Base-by-base conservation (phyloP, 495 filamentous ascomycete species). In the Sordaria brevicollis region DNA sequence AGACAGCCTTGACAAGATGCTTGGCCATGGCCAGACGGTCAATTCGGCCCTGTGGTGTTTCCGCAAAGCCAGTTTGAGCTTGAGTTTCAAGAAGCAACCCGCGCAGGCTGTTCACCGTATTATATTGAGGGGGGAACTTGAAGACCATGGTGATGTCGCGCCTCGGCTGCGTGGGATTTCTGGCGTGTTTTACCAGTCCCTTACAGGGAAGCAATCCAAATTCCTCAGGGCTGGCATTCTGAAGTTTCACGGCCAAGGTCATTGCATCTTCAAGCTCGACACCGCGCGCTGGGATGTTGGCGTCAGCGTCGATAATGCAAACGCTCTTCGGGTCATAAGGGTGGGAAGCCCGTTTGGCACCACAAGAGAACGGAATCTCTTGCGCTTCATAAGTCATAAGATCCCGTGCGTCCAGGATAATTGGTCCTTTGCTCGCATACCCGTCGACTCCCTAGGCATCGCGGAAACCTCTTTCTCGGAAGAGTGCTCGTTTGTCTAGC, bases 1-100 rank as follows among this genome's bases (percentile, higher is more conserved):
- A 77, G n/a, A 88, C 78, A 0, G 82, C 77, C 41, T 72, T 74
- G 21, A 83, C 82, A 8, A 88, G 54, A 49, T 81, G 73, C 43
- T 74, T 78, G n/a, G 85, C 86, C 17, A 88, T 71, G 19, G 70
- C n/a, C n/a, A 76, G 21, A 5, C 68, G 68, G 19, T 39, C 15
- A 39, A n/a, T n/a, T 17, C 37, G 37, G n/a, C 37, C 37, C 37
- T 39, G 37, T 39, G 15, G 37, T 39, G 39, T 41, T 41, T 41
- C 17, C 39, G 39, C 39, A 41, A 41, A 7, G 39, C 39, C 39
- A 41, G 6, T n/a, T 19, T 19, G 17, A 3, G 6, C 39, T 19
- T 19, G 17, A 3, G 17, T 19, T 19, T 41, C 17, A 41, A 41
- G 39, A 19, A 41, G 39, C 8, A 41, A n/a, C 17, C 17, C 17